Evolutionary conservation across 306 rosid species (phyloP).

Genomic region (Coriaria nepalensis): DNA sequence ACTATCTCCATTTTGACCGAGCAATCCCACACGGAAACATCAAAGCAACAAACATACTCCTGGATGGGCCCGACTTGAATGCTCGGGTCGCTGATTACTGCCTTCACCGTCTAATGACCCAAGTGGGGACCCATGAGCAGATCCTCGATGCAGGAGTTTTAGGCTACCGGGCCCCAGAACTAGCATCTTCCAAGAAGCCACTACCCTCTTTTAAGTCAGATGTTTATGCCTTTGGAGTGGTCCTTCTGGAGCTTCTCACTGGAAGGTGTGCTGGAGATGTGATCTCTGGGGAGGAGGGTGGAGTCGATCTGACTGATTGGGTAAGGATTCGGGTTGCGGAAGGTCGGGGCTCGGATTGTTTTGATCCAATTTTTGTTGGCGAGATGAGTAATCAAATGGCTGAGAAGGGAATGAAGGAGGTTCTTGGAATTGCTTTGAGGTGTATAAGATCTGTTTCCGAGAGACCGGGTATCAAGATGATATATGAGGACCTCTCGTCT

Average conservation of each 20-base stretch:
- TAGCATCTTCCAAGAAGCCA: slow-evolving; percentile 92
- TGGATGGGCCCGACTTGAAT: slow-evolving; percentile 80
- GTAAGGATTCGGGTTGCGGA: slow-evolving; percentile 61
- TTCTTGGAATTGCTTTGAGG: slow-evolving; percentile 66
- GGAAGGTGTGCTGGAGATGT: slow-evolving; percentile 99
- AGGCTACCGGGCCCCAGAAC: slow-evolving; percentile 91
- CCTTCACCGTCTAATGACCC: slow-evolving; percentile 98
- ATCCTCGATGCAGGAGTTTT: slow-evolving; percentile 90
- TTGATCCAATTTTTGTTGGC: slow-evolving; percentile 47
- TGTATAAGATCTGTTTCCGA: slow-evolving; percentile 71
- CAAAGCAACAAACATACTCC: slow-evolving; percentile 74
- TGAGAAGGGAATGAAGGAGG: slow-evolving; percentile 91
- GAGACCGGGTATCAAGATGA: slow-evolving; percentile 88
- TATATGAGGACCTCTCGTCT: slow-evolving; percentile 93
- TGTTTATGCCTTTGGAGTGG: slow-evolving; percentile 90
- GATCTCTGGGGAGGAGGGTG: slow-evolving; percentile 68
- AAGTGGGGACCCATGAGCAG: slow-evolving; percentile 86
- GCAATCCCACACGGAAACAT: slow-evolving; percentile 98
- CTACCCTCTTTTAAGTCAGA: slow-evolving; percentile 93
- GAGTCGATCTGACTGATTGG: slow-evolving; percentile 87
- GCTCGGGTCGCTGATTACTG: slow-evolving; percentile 96
- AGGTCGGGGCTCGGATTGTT: slow-evolving; percentile 82
- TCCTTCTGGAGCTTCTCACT: slow-evolving; percentile 68
- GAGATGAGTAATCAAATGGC: slow-evolving; percentile 52
- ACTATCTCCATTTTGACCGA: slow-evolving; percentile 99